Evolutionary conservation across 2,329 filamentous ascomycete species (phyloP), one percentile per base, ranked within the genome.

Genomic region (Neonectria magnoliae): DNA sequence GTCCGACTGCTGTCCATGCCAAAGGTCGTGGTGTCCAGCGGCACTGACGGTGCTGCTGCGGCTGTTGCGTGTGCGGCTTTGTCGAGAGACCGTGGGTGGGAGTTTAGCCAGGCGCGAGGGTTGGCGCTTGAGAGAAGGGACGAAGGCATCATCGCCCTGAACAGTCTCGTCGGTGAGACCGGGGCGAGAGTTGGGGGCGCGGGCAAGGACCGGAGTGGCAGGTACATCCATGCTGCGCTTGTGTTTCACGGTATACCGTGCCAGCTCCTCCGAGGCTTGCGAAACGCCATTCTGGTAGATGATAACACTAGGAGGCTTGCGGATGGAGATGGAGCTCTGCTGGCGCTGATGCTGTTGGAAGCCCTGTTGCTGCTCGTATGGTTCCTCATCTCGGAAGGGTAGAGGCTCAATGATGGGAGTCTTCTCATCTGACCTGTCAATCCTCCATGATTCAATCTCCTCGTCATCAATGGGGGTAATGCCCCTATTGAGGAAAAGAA

Each of bases 361-460:
- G 38, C 69, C 54, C 48, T 61, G 18, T 27, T 70, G 62, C n/a
- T 70, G 62, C 13, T 65, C 29, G 13, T 60, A 52, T 36, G 44
- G 44, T 57, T 48, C 48, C 48, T 51, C 48, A 4, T 31, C 27
- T 11, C 29, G 27, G 22, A 25, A 52, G 58, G 51, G 25, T 16
- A 57, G 27, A 29, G 62, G 62, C 57, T 72, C 68, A 33, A 68
- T 64, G 42, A 72, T 63, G n/a, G 57, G 78, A 13, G 71, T 69
- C 73, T 80, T 77, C 69, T 79, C 74, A 44, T 73, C 68, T 53
- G 54, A 55, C 56, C 73, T 75, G 57, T 78, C 79, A 29, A 79
- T 77, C 72, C 87, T 88, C 88, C 88, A 90, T 4, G 86, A 88
- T 69, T 87, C 86, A 63, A 90, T 90, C 74, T 90, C 88, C 64